Evolutionary conservation across 73 alveolate species (phyloP).

Genomic region (Paramecium sexaurelia): DNA sequence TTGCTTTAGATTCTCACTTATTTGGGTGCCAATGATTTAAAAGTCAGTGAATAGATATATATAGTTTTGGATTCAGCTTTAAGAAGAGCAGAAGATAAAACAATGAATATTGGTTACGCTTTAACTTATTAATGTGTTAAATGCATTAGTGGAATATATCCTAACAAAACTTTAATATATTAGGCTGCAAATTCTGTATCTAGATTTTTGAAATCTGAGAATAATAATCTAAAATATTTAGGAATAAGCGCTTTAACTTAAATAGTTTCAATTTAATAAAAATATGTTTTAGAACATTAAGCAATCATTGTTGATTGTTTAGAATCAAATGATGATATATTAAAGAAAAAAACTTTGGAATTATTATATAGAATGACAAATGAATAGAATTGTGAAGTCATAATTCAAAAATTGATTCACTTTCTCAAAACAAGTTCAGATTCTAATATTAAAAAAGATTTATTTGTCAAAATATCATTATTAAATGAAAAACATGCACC

Average conservation of each 20-base stretch:
- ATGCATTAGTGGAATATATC: slow-evolving; percentile 89
- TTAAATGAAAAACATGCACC: slow-evolving; percentile 68
- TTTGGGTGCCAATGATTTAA: slow-evolving; percentile 96
- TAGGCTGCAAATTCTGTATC: slow-evolving; percentile 92
- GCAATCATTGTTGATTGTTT: slow-evolving; percentile 95
- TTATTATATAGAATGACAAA: slow-evolving; percentile 97
- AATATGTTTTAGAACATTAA: slow-evolving; percentile 90
- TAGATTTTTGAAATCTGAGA: slow-evolving; percentile 88
- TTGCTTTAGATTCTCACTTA: slow-evolving; percentile 85
- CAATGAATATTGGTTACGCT: slow-evolving; percentile 96
- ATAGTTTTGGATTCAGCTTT: slow-evolving; percentile 91
- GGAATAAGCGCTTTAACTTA: slow-evolving; percentile 95
- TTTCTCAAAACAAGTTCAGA: slow-evolving; percentile 60
- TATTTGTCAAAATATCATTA: slow-evolving; percentile 50
- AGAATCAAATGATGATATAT: slow-evolving; percentile 96
- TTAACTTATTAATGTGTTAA: slow-evolving; percentile 96
- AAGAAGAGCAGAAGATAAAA: slow-evolving; percentile 97
- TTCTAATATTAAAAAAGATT: slow-evolving; percentile 52
- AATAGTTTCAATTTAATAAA: slow-evolving; percentile 74
- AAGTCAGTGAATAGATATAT: slow-evolving; percentile 92
- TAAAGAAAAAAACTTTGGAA: slow-evolving; percentile 95
- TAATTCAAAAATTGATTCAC: slow-evolving; percentile 88
- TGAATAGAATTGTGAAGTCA: slow-evolving; percentile 93
- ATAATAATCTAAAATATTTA: slow-evolving; percentile 92
- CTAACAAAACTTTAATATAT: slow-evolving; percentile 87